Percentiles rank a stretch among this genome's conserved stretches.
Evolutionary conservation across 345 rosid species (phyloP).

Genomic region (Salix arbutifolia): DNA sequence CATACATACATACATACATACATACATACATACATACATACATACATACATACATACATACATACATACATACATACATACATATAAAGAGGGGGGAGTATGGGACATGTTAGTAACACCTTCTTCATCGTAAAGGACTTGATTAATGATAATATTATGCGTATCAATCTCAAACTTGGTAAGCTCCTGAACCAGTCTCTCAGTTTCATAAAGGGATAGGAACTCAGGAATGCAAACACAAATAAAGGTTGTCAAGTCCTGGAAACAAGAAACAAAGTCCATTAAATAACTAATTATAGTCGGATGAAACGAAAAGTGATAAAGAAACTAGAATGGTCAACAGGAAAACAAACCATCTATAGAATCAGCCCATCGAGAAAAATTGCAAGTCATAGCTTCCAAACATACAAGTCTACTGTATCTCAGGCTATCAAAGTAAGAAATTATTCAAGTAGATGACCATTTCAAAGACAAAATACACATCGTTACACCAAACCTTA

Average conservation of each 20-base stretch:
- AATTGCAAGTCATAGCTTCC: not conserved
- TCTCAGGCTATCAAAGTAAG: not conserved
- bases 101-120: constrained; percentile 36
- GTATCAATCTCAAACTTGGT: constrained; percentile 97
- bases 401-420: not conserved
- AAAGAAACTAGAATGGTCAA: not conserved
- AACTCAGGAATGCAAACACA: constrained; percentile 99
- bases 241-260: constrained; percentile 95
- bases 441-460: not conserved
- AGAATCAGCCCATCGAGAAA: not conserved
- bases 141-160: constrained; percentile 92
- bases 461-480: not conserved
- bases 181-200: constrained; percentile 97
- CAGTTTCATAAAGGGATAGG: constrained; percentile 95
- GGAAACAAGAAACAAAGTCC: constrained; percentile 21
- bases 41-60: not conserved
- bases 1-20: too few relatives aligned
- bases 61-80: not conserved
- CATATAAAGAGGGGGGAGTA: not conserved
- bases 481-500: not conserved
- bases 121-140: constrained; percentile 85
- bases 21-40: not conserved
- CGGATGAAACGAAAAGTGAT: not conserved
- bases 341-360: not conserved
- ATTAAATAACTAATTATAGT: not conserved